Evolutionary conservation across 2,329 filamentous ascomycete genomes (phyloP).

Genomic region (Helotiales sp.): DNA sequence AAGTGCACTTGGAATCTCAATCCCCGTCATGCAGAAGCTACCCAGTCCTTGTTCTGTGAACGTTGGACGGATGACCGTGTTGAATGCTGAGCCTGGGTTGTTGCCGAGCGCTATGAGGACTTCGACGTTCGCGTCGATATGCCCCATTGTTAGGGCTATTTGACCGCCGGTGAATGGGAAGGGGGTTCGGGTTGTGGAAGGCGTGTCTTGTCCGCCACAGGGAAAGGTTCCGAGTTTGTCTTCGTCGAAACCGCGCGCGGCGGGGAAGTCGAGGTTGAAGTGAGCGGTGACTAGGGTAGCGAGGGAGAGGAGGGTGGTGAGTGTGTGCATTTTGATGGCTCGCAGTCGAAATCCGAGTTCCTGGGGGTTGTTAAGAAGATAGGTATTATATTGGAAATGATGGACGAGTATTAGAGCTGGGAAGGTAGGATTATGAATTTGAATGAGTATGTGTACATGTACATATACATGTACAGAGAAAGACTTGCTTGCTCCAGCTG

Average conservation of each 20-base stretch:
- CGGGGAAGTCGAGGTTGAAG: conserved; percentile 60
- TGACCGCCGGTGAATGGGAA: conserved; percentile 56
- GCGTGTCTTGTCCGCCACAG: conserved; percentile 53
- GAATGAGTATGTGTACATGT: background rate
- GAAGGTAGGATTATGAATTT: background rate
- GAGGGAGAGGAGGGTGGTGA: conserved; percentile 42
- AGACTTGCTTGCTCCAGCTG: conserved; percentile 6
- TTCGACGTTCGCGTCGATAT: conserved; percentile 26
- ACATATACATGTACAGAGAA: background rate
- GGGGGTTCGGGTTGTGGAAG: conserved; percentile 50
- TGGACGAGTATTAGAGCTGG: background rate
- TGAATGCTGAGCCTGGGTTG: conserved; percentile 33
- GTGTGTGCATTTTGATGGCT: conserved; percentile 24
- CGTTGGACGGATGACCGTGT: conserved; percentile 34
- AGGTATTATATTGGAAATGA: background rate
- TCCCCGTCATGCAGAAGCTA: conserved; percentile 67
- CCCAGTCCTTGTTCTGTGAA: conserved; percentile 47
- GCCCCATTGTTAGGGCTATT: conserved; percentile 51
- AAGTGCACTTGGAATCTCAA: conserved; percentile 57
- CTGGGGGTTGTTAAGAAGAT: background rate
- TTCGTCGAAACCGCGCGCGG: conserved; percentile 51
- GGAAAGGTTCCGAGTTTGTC: conserved; percentile 46
- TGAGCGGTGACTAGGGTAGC: conserved; percentile 56
- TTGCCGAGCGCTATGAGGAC: conserved; percentile 37
- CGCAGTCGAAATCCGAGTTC: background rate